phyloP scores from a whole-genome alignment of 768 basidiomycete species.

The Nidularia sp. region DNA sequence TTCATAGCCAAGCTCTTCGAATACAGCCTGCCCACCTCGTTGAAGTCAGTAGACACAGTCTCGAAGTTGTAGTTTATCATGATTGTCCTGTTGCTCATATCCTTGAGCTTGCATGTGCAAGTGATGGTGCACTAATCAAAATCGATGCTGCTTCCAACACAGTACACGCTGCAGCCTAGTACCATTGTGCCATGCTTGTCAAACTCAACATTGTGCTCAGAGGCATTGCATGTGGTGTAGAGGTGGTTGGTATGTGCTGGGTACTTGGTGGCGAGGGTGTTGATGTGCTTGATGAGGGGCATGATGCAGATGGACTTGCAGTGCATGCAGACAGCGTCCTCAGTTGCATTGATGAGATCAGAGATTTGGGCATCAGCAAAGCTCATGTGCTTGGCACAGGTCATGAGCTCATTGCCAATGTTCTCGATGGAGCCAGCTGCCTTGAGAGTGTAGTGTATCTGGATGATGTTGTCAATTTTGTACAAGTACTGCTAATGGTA shows the following conservation, averaged over 20 bases:
- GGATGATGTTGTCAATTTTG: constrained; percentile 98
- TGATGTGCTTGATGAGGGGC: constrained; percentile 98
- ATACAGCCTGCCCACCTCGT: constrained; percentile 99
- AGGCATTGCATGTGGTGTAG: constrained; percentile 98
- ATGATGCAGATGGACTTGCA: constrained; percentile 87
- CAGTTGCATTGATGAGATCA: constrained; percentile 67
- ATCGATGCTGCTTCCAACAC: constrained; percentile 97
- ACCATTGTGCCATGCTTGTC: constrained; percentile 99
- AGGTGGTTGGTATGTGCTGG: constrained; percentile 99
- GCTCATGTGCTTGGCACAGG: constrained; percentile 88
- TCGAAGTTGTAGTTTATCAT: constrained; percentile 99
- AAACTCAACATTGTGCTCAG: constrained; percentile 92
- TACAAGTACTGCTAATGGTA: constrained; percentile 85
- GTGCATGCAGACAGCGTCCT: constrained; percentile 76
- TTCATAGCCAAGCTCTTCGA: no score
- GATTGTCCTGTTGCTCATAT: constrained; percentile 92
- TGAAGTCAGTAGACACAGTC: constrained; percentile 98
- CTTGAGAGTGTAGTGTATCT: constrained; percentile 75
- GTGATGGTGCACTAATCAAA: constrained; percentile 99
- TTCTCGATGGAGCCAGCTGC: constrained; percentile 64
- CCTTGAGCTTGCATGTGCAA: constrained; percentile 86
- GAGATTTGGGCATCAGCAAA: constrained; percentile 94
- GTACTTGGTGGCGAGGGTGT: constrained; percentile 97
- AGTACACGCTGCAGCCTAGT: constrained; percentile 95
- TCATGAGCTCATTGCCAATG: constrained; percentile 74